Evolutionary conservation across 345 rosid genomes (phyloP).

Genomic region (Salix brachista): DNA sequence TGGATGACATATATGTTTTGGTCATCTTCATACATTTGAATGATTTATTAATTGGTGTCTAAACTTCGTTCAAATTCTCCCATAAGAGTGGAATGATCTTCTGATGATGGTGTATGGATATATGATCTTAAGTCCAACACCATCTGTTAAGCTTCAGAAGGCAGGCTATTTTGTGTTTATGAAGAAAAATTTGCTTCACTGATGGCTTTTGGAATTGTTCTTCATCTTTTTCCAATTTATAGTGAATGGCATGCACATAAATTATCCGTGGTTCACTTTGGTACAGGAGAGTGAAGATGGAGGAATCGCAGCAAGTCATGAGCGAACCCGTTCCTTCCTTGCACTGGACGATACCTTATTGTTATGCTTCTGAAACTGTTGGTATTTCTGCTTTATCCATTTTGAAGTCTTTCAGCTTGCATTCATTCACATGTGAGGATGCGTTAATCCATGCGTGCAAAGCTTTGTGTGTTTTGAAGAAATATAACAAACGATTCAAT

Average conservation of each 20-base stretch:
- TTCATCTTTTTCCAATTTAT: not conserved
- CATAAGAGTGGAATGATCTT: not conserved
- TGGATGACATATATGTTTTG: not conserved
- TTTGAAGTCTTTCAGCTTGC: slow-evolving; percentile 25
- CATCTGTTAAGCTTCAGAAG: not conserved
- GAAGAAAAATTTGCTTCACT: not conserved
- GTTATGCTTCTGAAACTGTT: slow-evolving; percentile 22
- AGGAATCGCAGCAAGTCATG: slow-evolving; percentile 14
- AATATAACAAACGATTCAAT: slow-evolving; percentile 24
- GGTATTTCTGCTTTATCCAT: slow-evolving; percentile 21
- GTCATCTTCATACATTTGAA: not conserved
- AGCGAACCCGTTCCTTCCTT: slow-evolving; percentile 8
- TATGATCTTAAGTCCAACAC: not conserved
- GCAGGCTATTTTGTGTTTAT: not conserved
- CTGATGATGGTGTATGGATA: not conserved
- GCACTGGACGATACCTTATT: slow-evolving; percentile 14
- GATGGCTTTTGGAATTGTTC: not conserved
- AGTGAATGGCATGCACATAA: not conserved
- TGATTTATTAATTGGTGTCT: not conserved
- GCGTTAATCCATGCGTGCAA: slow-evolving; percentile 24
- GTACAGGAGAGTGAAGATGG: slow-evolving; percentile 31
- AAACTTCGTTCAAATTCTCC: not conserved
- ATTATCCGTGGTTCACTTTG: not conserved
- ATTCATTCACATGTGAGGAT: slow-evolving; percentile 16
- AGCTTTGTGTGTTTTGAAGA: slow-evolving; percentile 29